phyloP scores from a whole-genome alignment of 163 green algal genomes.

The Trebouxia gelatinosa region DNA sequence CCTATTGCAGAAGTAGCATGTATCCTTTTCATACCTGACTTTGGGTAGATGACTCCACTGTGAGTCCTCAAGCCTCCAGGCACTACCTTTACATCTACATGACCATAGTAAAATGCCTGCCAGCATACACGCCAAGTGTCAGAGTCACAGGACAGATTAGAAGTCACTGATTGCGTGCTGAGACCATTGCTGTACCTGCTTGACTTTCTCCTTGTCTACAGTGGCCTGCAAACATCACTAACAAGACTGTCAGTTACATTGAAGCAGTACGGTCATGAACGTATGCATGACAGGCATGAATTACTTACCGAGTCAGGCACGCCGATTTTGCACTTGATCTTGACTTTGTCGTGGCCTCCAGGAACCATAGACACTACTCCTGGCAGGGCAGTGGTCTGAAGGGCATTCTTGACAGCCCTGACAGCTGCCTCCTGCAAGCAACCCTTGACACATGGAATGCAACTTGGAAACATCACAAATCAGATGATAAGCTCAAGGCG shows the following conservation, averaged over 20 bases:
- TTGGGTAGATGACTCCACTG: constrained; percentile 23
- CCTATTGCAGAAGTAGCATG: no score
- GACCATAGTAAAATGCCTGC: constrained; percentile 21
- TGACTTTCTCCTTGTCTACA: no score
- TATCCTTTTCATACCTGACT: constrained; percentile 1
- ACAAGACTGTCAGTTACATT: no score
- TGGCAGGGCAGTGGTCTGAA: constrained; percentile 6
- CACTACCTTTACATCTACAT: constrained; percentile 25
- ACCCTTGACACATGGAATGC: not conserved
- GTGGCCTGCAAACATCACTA: no score
- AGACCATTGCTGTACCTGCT: not conserved
- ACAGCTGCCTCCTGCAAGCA: constrained; percentile 16
- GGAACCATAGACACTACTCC: constrained; percentile 12
- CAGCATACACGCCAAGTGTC: not conserved
- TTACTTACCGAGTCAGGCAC: not conserved
- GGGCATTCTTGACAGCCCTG: constrained; percentile 22
- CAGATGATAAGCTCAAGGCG: no score
- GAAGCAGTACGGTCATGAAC: not conserved
- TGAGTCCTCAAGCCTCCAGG: constrained; percentile 15
- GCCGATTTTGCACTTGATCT: constrained; percentile 30
- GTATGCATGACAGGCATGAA: not conserved
- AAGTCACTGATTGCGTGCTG: not conserved
- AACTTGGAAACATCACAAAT: no score
- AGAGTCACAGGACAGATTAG: not conserved
- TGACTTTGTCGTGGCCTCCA: constrained; percentile 28